Conservation (phyloP, 257 asterid genomes). For the Anisodus tanguticus region DNA sequence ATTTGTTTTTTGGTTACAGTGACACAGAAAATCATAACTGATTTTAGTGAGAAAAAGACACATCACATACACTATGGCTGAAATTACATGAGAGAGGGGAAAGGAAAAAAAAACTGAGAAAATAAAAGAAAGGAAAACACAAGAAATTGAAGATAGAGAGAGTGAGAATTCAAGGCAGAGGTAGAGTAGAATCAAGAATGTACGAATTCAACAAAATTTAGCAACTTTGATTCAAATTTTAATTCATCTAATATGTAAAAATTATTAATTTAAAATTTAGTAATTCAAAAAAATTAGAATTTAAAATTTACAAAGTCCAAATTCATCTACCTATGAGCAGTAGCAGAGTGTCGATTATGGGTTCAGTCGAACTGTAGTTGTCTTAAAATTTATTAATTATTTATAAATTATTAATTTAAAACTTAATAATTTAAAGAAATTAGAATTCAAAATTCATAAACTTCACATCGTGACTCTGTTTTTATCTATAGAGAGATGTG, state of each 20-base stretch:
- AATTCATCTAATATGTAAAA: background rate
- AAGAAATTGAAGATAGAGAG: slow-evolving; percentile 40
- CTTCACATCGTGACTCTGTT: background rate
- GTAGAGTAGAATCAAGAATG: no score
- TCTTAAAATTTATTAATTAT: background rate
- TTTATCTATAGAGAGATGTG: background rate
- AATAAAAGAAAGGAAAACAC: background rate
- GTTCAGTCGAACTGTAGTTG: background rate
- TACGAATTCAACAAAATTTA: no score
- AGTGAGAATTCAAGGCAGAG: background rate
- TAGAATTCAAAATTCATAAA: background rate
- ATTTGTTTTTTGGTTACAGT: slow-evolving; percentile 23
- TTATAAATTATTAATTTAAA: background rate
- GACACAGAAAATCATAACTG: background rate
- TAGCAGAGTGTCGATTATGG: no score
- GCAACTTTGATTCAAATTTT: no score
- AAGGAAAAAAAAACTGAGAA: background rate
- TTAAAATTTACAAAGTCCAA: no score
- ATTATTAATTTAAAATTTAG: background rate
- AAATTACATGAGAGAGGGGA: background rate
- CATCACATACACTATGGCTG: no score
- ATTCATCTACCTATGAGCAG: no score
- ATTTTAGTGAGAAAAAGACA: no score
- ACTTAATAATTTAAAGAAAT: background rate
- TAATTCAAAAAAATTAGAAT: no score